phyloP scores from a whole-genome alignment of 139 green algal genomes.

The Zygnema circumcarinatum region DNA sequence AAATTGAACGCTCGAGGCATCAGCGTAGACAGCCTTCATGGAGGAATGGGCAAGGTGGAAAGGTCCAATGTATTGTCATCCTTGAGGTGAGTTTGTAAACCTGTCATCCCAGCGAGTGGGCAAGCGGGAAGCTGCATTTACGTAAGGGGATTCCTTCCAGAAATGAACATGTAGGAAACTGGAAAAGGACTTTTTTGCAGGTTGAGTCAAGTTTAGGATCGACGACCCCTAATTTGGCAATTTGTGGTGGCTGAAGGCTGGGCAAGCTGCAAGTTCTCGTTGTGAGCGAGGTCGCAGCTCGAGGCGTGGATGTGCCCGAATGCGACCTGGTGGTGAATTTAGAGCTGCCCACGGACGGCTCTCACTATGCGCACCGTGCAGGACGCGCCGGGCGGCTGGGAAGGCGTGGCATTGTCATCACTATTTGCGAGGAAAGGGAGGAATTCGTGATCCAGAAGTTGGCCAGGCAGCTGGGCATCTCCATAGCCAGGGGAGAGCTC shows the following conservation, averaged over 20 bases:
- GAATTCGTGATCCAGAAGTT: slow-evolving; percentile 45
- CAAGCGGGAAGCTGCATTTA: background rate
- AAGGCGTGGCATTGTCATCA: slow-evolving; percentile 75
- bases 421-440: slow-evolving; percentile 60
- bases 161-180: background rate
- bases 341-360: slow-evolving; percentile 82
- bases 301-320: slow-evolving; percentile 87
- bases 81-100: slow-evolving; percentile 73
- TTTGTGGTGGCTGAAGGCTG: background rate
- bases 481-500: slow-evolving; percentile 18
- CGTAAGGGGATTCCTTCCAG: background rate
- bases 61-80: slow-evolving; percentile 72
- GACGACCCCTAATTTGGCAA: background rate
- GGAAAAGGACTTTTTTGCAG: background rate
- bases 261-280: slow-evolving; percentile 79
- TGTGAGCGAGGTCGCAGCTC: slow-evolving; percentile 87
- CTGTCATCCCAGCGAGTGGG: slow-evolving; percentile 5
- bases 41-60: slow-evolving; percentile 76
- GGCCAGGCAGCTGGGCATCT: slow-evolving; percentile 33
- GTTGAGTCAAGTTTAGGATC: background rate
- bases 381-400: slow-evolving; percentile 82
- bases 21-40: slow-evolving; percentile 78
- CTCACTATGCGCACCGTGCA: slow-evolving; percentile 88
- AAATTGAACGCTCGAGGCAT: slow-evolving; percentile 87
- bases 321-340: slow-evolving; percentile 91